phyloP scores from a whole-genome alignment of 163 green algal species.

The Prototheca cutis region DNA sequence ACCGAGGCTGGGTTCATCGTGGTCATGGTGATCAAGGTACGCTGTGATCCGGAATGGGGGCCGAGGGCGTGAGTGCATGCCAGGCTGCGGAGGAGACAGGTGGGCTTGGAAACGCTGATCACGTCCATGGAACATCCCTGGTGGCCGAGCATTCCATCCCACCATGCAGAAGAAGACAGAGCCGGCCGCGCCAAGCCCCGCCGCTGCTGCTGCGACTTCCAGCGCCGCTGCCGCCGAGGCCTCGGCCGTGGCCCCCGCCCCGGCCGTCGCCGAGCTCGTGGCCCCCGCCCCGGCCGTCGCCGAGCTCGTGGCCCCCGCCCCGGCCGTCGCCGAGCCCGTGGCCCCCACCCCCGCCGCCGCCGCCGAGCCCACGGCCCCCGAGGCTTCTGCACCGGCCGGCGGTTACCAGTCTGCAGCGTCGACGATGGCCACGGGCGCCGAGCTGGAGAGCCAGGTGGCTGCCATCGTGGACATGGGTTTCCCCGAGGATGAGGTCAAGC shows the following conservation, averaged over 20 bases:
- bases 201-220: conserved; percentile 8
- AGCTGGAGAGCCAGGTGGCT: conserved; percentile 29
- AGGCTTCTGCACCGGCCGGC: background rate
- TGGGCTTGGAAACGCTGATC: too few relatives aligned
- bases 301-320: conserved; percentile 2
- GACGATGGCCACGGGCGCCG: conserved; percentile 31
- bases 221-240: conserved; percentile 5
- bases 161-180: conserved; percentile 13
- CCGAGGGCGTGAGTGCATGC: too few relatives aligned
- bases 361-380: too few relatives aligned
- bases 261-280: conserved; percentile 1
- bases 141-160: conserved; percentile 1
- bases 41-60: too few relatives aligned
- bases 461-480: conserved; percentile 86
- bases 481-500: conserved; percentile 54
- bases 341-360: conserved; percentile 18
- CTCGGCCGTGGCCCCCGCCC: background rate
- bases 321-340: conserved; percentile 14
- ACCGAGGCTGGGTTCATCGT: conserved; percentile 81
- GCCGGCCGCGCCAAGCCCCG: conserved; percentile 9
- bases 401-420: background rate
- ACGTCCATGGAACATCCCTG: too few relatives aligned
- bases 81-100: too few relatives aligned
- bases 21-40: conserved; percentile 79
- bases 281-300: conserved; percentile 7